Percentiles rank a stretch among this genome's conserved stretches.
phyloP scores from a whole-genome alignment of 2,329 filamentous ascomycete genomes.

The Exophiala bonariae region DNA sequence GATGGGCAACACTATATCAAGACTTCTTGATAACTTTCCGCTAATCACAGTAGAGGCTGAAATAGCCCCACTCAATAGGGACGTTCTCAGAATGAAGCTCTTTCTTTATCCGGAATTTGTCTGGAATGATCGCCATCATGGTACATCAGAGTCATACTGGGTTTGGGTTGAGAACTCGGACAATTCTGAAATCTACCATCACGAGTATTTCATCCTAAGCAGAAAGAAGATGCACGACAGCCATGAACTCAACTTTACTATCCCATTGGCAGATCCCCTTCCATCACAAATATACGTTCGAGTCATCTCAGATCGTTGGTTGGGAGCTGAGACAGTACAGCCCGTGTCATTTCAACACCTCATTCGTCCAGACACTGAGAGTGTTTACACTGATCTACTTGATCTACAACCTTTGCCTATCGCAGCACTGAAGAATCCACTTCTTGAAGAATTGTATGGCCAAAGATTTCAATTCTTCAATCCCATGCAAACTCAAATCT shows the following conservation, averaged over 20 bases:
- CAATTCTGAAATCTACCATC: conserved; percentile 94
- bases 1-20: conserved; percentile 79
- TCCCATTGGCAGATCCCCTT: conserved; percentile 87
- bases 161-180: conserved; percentile 99
- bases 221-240: conserved; percentile 88
- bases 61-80: conserved; percentile 91
- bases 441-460: conserved; percentile 83
- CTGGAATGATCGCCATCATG: conserved; percentile 94
- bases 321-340: conserved; percentile 92
- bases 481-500: conserved; percentile 98
- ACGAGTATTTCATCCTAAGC: conserved; percentile 93
- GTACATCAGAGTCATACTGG: conserved; percentile 94
- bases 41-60: conserved; percentile 88
- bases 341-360: conserved; percentile 97
- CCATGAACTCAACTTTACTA: conserved; percentile 98
- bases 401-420: conserved; percentile 89
- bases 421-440: conserved; percentile 80
- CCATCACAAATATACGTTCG: conserved; percentile 96
- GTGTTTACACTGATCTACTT: conserved; percentile 90
- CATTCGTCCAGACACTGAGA: conserved; percentile 95
- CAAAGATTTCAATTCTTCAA: conserved; percentile 96
- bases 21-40: conserved; percentile 85
- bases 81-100: conserved; percentile 88
- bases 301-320: conserved; percentile 91
- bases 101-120: conserved; percentile 84